Evolutionary conservation across 805 yeast species (phyloP), one percentile per base, ranked within the genome.

Genomic region (Pichia occidentalis): DNA sequence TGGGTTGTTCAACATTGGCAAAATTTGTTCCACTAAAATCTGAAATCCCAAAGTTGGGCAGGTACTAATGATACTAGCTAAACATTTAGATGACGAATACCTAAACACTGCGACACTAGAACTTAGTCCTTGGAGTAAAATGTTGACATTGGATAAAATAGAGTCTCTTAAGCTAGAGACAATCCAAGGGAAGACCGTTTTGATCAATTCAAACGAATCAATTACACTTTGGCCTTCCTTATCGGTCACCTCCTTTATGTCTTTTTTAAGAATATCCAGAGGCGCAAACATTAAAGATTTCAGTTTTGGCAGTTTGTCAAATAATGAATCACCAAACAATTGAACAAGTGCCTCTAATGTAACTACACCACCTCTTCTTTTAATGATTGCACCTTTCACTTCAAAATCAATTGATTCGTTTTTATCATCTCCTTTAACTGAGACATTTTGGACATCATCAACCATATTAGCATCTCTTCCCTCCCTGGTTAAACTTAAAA

Each of bases 21-120:
- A 62, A 2, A 90, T 70, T 7, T 72, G 65, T 48, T 80, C 77
- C n/a, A 92, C 88, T 41, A 90, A 65, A 44, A 75, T 77, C 7
- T 94, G 80, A 60, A 92, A 81, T 0, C 86, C 85, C 22, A 65
- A 62, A 0, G 83, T 68, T 3, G 95, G 86, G 29, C 77, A 63
- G 1, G 75, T 74, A 10, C 76, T 70, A 43, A 95, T 82, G 21
- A 88, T 64, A 2, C 84, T 74, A 0, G 97, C 86, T 49, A 90
- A 71, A 44, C 95, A 84, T 57, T 85, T 85, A 1, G 98, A 86
- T 3, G 95, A 78, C 0, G 95, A 82, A 56, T 85, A 90, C 31
- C 99, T 70, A 51, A 92, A 72, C 1, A 92, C 95, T 0, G 97
- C 76, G 48, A 67, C 77, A n/a, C 70, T 64, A 0, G 92, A 84